Evolutionary conservation across 441 rosid species (phyloP).

Genomic region (Hura crepitans): DNA sequence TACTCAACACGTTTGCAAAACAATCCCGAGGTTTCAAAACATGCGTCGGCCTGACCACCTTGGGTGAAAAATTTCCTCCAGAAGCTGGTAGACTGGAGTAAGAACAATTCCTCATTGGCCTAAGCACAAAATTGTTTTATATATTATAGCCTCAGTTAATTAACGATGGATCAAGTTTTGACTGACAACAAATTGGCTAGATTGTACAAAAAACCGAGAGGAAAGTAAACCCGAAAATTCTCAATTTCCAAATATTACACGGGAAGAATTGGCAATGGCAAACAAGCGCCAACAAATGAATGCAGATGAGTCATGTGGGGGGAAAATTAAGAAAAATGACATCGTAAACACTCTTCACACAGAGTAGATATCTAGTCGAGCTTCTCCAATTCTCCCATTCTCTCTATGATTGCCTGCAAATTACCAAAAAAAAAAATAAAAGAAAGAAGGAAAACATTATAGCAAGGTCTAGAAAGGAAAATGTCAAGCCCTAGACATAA

Average conservation of each 20-base stretch:
- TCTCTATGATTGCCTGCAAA: conserved; percentile 85
- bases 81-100: not conserved
- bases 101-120: not conserved
- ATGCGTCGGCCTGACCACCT: not conserved
- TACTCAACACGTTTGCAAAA: no score
- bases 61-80: not conserved
- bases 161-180: not conserved
- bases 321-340: conserved; percentile 10
- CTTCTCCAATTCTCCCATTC: conserved; percentile 95
- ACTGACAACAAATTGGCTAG: not conserved
- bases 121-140: not conserved
- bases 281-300: conserved; percentile 8
- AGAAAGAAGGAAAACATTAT: not conserved
- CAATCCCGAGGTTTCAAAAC: not conserved
- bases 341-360: conserved; percentile 8
- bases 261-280: conserved; percentile 8
- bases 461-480: not conserved
- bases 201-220: not conserved
- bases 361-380: conserved; percentile 45
- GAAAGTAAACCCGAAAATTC: not conserved
- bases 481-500: not conserved
- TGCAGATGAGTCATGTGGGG: conserved; percentile 11
- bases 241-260: conserved; percentile 15
- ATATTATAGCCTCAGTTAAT: not conserved
- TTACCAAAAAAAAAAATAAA: no score